These are phyloP conservation scores for Sutorius australiensis DNA, from an alignment of 768 basidiomycete species.

Conservation along the genomic window DNA sequence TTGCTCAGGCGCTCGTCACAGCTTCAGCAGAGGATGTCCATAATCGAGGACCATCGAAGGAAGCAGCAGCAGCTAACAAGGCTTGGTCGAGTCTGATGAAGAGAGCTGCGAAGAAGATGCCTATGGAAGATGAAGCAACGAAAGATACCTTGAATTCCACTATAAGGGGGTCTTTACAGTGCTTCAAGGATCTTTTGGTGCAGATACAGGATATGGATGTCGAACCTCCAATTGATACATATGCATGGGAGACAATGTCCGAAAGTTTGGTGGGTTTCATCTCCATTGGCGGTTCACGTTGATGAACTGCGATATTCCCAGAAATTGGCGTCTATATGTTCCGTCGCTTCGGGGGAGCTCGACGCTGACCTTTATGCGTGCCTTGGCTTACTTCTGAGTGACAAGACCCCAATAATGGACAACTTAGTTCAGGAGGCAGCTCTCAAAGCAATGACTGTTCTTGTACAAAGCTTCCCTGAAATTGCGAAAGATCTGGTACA, in stretches of 20 bases:
- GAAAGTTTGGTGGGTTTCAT: conserved; percentile 66
- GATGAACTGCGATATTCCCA: conserved; percentile 24
- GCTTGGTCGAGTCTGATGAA: conserved; percentile 73
- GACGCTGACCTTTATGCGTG: conserved; percentile 67
- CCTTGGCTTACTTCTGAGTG: conserved; percentile 72
- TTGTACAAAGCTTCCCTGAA: conserved; percentile 84
- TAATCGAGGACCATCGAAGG: conserved; percentile 36
- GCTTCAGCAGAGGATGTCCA: conserved; percentile 28
- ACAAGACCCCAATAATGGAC: conserved; percentile 76
- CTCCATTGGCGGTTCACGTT: neutral
- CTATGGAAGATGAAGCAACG: conserved; percentile 37
- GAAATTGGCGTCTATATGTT: conserved; percentile 87
- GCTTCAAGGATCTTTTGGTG: conserved; percentile 69
- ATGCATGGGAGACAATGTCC: conserved; percentile 90
- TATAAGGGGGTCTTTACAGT: conserved; percentile 62
- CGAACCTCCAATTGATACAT: conserved; percentile 79
- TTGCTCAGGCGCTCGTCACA: conserved; percentile 63
- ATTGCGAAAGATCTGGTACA: conserved; percentile 70
- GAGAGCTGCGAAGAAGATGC: conserved; percentile 38
- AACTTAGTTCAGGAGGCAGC: conserved; percentile 87
- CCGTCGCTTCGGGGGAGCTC: conserved; percentile 63
- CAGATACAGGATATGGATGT: conserved; percentile 83
- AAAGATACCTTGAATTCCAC: conserved; percentile 44
- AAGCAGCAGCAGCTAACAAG: conserved; percentile 80
- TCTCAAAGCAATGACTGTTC: conserved; percentile 75